Evolutionary conservation across 306 rosid species (phyloP), one percentile per base, ranked within the genome.

Genomic region (Begonia masoniana): DNA sequence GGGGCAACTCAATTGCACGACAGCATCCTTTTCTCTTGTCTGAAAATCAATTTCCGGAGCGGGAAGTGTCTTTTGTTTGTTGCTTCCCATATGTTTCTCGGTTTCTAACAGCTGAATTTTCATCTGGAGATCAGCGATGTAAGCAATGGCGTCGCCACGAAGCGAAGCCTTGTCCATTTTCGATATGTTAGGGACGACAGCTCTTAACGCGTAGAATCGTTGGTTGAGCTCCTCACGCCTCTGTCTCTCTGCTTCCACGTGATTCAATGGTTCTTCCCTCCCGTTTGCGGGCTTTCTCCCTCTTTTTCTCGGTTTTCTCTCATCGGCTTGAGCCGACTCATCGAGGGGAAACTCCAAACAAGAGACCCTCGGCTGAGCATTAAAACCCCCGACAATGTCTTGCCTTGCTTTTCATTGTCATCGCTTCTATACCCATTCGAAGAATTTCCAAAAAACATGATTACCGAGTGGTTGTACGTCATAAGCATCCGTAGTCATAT

Each of bases 271-370:
- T 54, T 87, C 96, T 80, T 87, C 96, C 57, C 96, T 77, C 43
- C 96, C 96, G 65, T 87, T 87, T 9, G 96, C 91, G 14, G 96
- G 96, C 74, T 87, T 87, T 67, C 96, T 76, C 50, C 96, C 96
- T 67, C 96, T 76, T 71, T 87, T 87, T 54, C 94, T 78, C 2
- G 96, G 96, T 62, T 87, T 87, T 51, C 78, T 64, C 69, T 87
- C 96, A 48, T 83, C 96, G 43, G 71, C 66, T 57, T 64, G 94
- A 63, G 79, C 74, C 7, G 78, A 71, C 35, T 87, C 96, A 19
- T 87, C 96, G 51, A 72, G 78, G 7, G 77, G 71, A 6, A 76
- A 70, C 58, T 87, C 96, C 23, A 63, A 15, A 55, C 62, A 67
- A 16, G 91, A 75, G n/a, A n/a, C n/a, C n/a, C n/a, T n/a, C n/a